phyloP scores from a whole-genome alignment of 148 eudicot genomes.

The Fagopyrum homotropicum region DNA sequence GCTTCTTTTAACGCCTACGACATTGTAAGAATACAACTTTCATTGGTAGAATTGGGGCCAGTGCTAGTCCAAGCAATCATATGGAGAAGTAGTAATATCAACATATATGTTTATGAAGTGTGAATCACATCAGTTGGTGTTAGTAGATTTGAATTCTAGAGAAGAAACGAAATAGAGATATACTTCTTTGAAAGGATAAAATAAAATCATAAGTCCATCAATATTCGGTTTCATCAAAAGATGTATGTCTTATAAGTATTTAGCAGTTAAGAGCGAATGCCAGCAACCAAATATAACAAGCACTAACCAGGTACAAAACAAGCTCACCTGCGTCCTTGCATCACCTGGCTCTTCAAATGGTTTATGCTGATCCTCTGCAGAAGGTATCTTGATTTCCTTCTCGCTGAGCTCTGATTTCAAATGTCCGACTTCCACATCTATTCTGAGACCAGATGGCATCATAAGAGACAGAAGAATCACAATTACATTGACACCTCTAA shows the following conservation, averaged over 20 bases:
- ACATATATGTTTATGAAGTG: no score
- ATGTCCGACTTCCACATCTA: conserved; percentile 58
- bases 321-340: conserved; percentile 40
- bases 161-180: no score
- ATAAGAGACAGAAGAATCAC: conserved; percentile 20
- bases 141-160: no score
- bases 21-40: not conserved
- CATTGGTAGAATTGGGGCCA: no score
- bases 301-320: not conserved
- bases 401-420: conserved; percentile 34
- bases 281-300: not conserved
- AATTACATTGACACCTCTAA: not conserved
- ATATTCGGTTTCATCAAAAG: not conserved
- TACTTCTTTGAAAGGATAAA: no score
- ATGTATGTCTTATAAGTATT: no score
- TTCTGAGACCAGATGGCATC: conserved; percentile 48
- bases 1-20: conserved; percentile 46
- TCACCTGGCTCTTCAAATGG: conserved; percentile 20
- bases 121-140: no score
- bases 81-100: no score
- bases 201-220: not conserved
- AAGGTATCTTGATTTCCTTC: conserved; percentile 20
- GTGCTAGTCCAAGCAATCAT: no score
- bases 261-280: no score
- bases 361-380: conserved; percentile 19